Conservation (phyloP, 805 yeast species). For the Barnettozyma sucrosica region DNA sequence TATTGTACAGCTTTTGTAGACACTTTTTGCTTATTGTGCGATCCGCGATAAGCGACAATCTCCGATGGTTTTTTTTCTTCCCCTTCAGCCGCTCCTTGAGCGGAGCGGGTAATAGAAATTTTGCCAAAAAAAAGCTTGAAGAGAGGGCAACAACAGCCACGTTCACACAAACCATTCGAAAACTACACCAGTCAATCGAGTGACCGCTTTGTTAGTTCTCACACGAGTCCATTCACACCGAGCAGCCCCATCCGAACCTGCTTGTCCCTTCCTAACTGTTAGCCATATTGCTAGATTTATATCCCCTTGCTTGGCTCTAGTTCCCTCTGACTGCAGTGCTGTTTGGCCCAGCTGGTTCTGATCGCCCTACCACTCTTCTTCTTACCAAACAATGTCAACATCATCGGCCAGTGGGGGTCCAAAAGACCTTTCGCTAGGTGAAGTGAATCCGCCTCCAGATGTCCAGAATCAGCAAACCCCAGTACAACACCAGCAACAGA, state of each 20-base stretch:
- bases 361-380: neutral
- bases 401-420: conserved; percentile 2
- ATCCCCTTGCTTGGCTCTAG: neutral
- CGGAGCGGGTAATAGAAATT: neutral
- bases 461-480: neutral
- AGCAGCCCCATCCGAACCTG: neutral
- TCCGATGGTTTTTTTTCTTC: neutral
- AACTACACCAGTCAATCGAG: neutral
- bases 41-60: neutral
- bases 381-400: neutral
- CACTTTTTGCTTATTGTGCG: too few species aligned
- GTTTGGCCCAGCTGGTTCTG: conserved; percentile 5
- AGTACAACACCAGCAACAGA: neutral
- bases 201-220: neutral
- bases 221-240: neutral
- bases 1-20: too few species aligned
- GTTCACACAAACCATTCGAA: neutral
- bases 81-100: neutral
- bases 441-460: neutral
- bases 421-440: neutral
- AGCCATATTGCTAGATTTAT: neutral
- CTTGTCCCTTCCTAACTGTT: neutral
- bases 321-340: neutral
- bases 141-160: neutral
- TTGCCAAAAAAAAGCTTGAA: neutral